Evolutionary conservation across 306 rosid species (phyloP).

Genomic region (Boehmeria nivea): DNA sequence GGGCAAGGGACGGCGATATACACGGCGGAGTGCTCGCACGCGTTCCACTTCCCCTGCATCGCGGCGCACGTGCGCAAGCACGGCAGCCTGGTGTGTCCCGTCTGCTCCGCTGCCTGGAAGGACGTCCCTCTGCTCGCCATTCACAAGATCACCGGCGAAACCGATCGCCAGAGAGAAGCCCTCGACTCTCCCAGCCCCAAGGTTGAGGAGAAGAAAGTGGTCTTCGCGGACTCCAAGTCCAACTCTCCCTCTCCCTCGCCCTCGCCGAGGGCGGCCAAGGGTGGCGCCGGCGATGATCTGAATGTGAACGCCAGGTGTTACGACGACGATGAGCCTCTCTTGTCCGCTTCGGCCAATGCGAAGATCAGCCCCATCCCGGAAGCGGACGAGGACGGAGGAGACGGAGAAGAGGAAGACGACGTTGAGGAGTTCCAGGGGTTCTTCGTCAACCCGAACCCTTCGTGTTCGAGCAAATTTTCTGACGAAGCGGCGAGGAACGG

Average conservation of each 20-base stretch:
- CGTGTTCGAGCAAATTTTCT: slow-evolving; percentile 35
- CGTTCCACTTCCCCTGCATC: slow-evolving; percentile 91
- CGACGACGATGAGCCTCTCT: slow-evolving; percentile 68
- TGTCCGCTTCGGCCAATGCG: slow-evolving; percentile 44
- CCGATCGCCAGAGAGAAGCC: slow-evolving; percentile 10
- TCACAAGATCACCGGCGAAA: slow-evolving; percentile 36
- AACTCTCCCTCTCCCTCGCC: slow-evolving; percentile 23
- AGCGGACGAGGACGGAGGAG: slow-evolving; percentile 49
- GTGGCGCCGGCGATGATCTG: not conserved
- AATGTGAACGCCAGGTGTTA: too few relatives aligned
- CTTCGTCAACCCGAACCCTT: slow-evolving; percentile 52
- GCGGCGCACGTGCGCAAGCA: slow-evolving; percentile 64
- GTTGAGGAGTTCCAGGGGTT: slow-evolving; percentile 76
- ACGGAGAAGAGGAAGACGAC: slow-evolving; percentile 39
- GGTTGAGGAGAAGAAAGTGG: not conserved
- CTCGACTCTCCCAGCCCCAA: not conserved
- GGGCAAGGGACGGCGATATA: slow-evolving; percentile 97
- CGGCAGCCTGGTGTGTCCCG: slow-evolving; percentile 71
- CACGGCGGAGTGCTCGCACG: slow-evolving; percentile 92
- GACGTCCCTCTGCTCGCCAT: slow-evolving; percentile 75
- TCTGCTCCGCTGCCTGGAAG: slow-evolving; percentile 77
- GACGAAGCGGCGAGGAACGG: slow-evolving; percentile 35
- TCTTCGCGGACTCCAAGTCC: not conserved
- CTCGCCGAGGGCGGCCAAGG: slow-evolving; percentile 16
- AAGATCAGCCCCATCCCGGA: slow-evolving; percentile 61